Conservation (phyloP, 352 stramenopile species). For the Phytophthora fragariaefolia region DNA sequence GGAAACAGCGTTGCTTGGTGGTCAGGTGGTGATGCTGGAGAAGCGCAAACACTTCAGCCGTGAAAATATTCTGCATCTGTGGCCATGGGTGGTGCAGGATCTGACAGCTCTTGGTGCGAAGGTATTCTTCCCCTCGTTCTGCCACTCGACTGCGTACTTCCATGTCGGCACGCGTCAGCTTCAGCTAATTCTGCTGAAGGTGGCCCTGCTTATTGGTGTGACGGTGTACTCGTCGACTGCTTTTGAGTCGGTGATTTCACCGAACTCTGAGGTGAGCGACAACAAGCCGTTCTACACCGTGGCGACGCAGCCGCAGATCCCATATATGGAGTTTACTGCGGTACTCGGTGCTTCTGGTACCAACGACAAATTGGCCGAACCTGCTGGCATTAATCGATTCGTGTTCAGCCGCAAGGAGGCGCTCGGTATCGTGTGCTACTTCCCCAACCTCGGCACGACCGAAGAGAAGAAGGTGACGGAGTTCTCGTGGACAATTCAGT, state of each 20-base stretch:
- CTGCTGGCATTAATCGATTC: slow-evolving; percentile 78
- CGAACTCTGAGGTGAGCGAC: slow-evolving; percentile 59
- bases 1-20: slow-evolving; percentile 73
- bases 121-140: slow-evolving; percentile 84
- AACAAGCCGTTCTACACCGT: slow-evolving; percentile 77
- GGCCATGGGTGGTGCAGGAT: slow-evolving; percentile 85
- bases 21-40: slow-evolving; percentile 78
- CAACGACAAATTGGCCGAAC: slow-evolving; percentile 68
- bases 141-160: slow-evolving; percentile 85
- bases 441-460: slow-evolving; percentile 71
- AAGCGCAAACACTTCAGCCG: slow-evolving; percentile 85
- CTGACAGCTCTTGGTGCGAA: slow-evolving; percentile 82
- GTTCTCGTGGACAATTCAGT: slow-evolving; percentile 89
- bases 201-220: slow-evolving; percentile 75
- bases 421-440: slow-evolving; percentile 85
- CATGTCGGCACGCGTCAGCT: slow-evolving; percentile 87
- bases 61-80: slow-evolving; percentile 88
- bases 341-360: slow-evolving; percentile 72
- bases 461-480: slow-evolving; percentile 82
- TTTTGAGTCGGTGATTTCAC: slow-evolving; percentile 63
- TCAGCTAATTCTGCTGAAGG: slow-evolving; percentile 86
- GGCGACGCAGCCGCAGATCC: slow-evolving; percentile 76
- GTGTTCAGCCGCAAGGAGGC: slow-evolving; percentile 84
- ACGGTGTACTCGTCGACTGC: slow-evolving; percentile 67
- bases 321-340: slow-evolving; percentile 80